Percentiles rank a stretch among this genome's conserved stretches.
phyloP scores from a whole-genome alignment of 495 filamentous ascomycete species.

The Trichoderma orchidacearum region DNA sequence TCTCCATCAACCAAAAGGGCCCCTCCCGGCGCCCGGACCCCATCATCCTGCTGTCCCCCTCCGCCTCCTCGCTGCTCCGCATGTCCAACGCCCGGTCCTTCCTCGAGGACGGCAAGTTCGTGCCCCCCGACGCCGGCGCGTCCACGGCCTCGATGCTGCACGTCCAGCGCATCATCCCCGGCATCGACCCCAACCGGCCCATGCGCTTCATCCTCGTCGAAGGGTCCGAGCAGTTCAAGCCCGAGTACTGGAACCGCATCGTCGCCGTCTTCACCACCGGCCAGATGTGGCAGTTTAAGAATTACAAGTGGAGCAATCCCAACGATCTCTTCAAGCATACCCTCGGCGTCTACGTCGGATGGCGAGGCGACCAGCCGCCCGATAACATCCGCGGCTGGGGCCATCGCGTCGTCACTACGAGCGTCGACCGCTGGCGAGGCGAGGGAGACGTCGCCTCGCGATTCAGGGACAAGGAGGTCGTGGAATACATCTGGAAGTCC shows the following conservation, averaged over 20 bases:
- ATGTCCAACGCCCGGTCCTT: constrained; percentile 96
- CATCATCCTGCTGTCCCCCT: constrained; percentile 97
- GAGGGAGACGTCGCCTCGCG: constrained; percentile 43
- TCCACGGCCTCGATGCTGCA: constrained; percentile 67
- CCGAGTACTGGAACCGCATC: constrained; percentile 92
- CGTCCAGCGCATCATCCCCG: constrained; percentile 63
- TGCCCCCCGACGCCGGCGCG: constrained; percentile 54
- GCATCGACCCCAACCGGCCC: constrained; percentile 54
- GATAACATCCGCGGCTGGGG: constrained; percentile 70
- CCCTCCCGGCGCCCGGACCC: constrained; percentile 59
- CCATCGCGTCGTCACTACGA: constrained; percentile 57
- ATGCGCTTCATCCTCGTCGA: constrained; percentile 94
- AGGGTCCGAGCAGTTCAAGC: constrained; percentile 83
- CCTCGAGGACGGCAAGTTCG: constrained; percentile 72
- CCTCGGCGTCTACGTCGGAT: constrained; percentile 79
- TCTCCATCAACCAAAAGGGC: constrained; percentile 34
- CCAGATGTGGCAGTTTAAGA: constrained; percentile 97
- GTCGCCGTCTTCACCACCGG: constrained; percentile 97
- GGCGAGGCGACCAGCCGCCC: constrained; percentile 73
- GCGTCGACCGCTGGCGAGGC: constrained; percentile 69
- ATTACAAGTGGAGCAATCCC: constrained; percentile 89
- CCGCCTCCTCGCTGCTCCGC: constrained; percentile 89
- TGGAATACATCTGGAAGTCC: constrained; percentile 82
- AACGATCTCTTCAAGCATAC: constrained; percentile 80
- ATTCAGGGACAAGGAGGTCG: constrained; percentile 86